phyloP scores from a whole-genome alignment of 352 stramenopile species.

The Salisapilia sapeloensis region DNA sequence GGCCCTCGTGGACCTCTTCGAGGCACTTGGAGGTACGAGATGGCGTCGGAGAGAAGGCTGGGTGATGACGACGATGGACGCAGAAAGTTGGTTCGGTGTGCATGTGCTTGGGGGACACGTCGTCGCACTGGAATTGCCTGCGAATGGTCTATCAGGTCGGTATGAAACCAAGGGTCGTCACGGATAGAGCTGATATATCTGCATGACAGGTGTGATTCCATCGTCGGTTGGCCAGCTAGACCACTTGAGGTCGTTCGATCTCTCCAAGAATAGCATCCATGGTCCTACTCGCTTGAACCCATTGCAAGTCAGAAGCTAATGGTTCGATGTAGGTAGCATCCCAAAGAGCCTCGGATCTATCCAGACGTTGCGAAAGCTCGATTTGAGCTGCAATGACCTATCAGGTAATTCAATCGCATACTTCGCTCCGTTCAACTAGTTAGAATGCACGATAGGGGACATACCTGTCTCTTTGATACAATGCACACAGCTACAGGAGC shows the following conservation, averaged over 20 bases:
- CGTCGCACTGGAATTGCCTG: constrained; percentile 47
- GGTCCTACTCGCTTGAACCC: constrained; percentile 6
- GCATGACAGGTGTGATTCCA: constrained; percentile 10
- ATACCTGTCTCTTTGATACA: constrained; percentile 24
- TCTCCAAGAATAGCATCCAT: constrained; percentile 67
- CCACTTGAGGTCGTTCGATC: constrained; percentile 49
- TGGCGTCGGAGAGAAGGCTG: constrained; percentile 64
- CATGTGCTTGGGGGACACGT: constrained; percentile 55
- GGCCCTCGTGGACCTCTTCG: constrained; percentile 53
- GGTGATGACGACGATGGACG: constrained; percentile 51
- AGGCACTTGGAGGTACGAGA: constrained; percentile 42
- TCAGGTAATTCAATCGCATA: constrained; percentile 9
- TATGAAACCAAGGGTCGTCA: background rate
- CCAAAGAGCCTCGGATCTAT: constrained; percentile 32
- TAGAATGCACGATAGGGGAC: constrained; percentile 6
- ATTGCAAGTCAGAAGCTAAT: constrained; percentile 1
- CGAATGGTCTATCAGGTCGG: constrained; percentile 34
- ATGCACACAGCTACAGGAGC: constrained; percentile 47
- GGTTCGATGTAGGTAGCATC: constrained; percentile 20
- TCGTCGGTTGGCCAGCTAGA: constrained; percentile 28
- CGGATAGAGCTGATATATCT: background rate
- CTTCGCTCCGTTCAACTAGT: background rate
- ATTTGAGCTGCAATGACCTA: constrained; percentile 75
- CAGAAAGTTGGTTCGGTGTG: constrained; percentile 68
- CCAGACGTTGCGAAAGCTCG: constrained; percentile 24